phyloP scores from a whole-genome alignment of 495 filamentous ascomycete species.

The Cudoniella acicularis region DNA sequence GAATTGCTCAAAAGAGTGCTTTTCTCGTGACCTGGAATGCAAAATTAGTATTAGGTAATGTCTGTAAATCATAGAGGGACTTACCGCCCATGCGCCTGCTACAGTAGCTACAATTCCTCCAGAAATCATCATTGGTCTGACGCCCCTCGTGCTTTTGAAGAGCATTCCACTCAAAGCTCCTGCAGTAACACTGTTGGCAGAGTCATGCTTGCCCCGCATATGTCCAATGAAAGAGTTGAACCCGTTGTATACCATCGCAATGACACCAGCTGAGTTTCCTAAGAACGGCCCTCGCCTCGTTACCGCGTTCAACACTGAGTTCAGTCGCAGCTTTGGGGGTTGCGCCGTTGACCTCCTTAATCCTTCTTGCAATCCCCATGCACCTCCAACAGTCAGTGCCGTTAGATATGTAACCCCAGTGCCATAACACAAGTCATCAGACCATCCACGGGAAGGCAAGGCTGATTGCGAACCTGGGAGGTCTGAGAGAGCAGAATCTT shows the following conservation, averaged over 20 bases:
- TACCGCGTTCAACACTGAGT: conserved; percentile 88
- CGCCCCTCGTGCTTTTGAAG: conserved; percentile 90
- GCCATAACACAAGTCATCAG: conserved; percentile 96
- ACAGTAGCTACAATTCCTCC: conserved; percentile 79
- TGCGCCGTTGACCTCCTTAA: conserved; percentile 67
- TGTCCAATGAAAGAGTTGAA: conserved; percentile 89
- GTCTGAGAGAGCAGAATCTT: conserved; percentile 84
- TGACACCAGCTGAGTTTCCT: conserved; percentile 90
- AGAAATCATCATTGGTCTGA: conserved; percentile 90
- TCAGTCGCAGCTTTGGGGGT: conserved; percentile 84
- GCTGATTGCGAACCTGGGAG: conserved; percentile 82
- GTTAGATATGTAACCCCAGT: conserved; percentile 89
- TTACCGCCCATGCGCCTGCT: conserved; percentile 86
- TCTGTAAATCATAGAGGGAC: conserved; percentile 29
- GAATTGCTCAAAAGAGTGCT: conserved; percentile 45
- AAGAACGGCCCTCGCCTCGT: conserved; percentile 94
- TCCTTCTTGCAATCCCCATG: conserved; percentile 88
- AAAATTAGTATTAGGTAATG: conserved; percentile 34
- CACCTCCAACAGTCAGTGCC: conserved; percentile 80
- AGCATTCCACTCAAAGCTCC: conserved; percentile 86
- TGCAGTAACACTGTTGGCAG: conserved; percentile 79
- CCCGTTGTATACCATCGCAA: conserved; percentile 92
- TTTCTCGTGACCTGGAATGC: conserved; percentile 50
- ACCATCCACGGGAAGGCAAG: conserved; percentile 92
- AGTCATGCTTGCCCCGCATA: conserved; percentile 83